Evolutionary conservation across 306 rosid genomes (phyloP), one percentile per base, ranked within the genome.

Genomic region (Senna tora): DNA sequence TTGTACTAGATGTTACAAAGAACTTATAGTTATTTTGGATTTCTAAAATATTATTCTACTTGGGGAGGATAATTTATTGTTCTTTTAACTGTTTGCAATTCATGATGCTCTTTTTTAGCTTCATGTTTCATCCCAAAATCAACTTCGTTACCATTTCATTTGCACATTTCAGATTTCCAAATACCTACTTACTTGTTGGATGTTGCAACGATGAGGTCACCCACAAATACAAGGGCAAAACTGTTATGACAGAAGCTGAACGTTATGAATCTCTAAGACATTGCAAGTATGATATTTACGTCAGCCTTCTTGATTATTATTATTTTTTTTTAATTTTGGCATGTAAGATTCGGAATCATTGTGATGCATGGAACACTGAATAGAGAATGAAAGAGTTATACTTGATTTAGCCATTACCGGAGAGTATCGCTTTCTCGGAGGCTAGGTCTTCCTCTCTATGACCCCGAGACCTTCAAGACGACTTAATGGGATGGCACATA

Each of bases 191-290:
- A 79, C 88, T 94, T 14, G 99, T 94, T 73, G 99, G 99, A 57
- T 88, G 94, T 68, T 94, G 99, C 79, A 87, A 82, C 69, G 99
- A 94, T 58, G 97, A 75, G 56, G 88, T 67, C 54, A 94, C 99
- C 52, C 97, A 89, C 88, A 82, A 83, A 65, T 91, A 60, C 77
- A 94, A 94, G 77, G 99, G 99, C 50, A 94, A 94, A 79, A 94
- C 99, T 49, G 99, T 94, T 20, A 94, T 94, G 99, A 94, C 92
- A 2, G 99, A 86, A 41, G 75, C 75, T 7, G 99, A 94, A 78
- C 96, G 99, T 58, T 94, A 94, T 67, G 99, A 94, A 70, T 94
- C 99, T 65, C 92, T 94, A 25, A 97, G 99, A 50, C 99, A 94
- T 87, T 94, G 99, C 97, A 92, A 87, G 96, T 91, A 84, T 25